Evolutionary conservation across 768 basidiomycete species (phyloP), one percentile per base, ranked within the genome.

Genomic region (Coprinellus aureogranulatus): DNA sequence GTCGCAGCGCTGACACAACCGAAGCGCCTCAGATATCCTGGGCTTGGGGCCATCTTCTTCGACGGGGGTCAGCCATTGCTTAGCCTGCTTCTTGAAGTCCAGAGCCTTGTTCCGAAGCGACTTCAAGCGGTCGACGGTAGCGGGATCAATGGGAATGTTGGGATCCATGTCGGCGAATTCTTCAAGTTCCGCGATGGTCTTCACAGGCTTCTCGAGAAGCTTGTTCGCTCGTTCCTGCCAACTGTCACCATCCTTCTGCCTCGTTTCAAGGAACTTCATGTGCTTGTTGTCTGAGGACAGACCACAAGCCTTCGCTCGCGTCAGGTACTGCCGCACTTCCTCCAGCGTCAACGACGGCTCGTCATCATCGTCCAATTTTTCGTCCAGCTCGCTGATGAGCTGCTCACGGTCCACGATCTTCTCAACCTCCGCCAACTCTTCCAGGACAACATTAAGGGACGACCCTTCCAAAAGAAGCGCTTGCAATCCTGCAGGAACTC

Each of bases 71-170:
- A 92, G 70, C 87, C 90, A 92, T 1, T 79, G 74, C 61, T 80
- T 83, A 1, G 90, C 90, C 63, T 89, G 86, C 73, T 85, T 87
- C 70, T 93, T 90, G 67, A 85, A 87, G 60, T 92, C 91, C 64
- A 81, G 82, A 37, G 89, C 92, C 67, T 88, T 89, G 37, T 75
- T 78, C 44, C 85, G 81, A 31, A 87, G 77, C 20, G 78, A 77
- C 70, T 84, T 78, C 31, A 96, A 71, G 28, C 86, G 82, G 57
- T 86, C 84, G 45, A 88, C 77, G 53, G 91, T 76, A 14, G 80
- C 78, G 18, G 80, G 75, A 63, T 90, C 87, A 42, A 94, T 82
- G 2, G 92, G 91, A 49, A 90, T 81, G 34, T 77, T 80, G 16
- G 81, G 64, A 54, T 89, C 86, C 66, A 83, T 78, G 55, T 84